Base-by-base conservation (phyloP, 345 rosid species). In the Erysimum cheiranthoides region DNA sequence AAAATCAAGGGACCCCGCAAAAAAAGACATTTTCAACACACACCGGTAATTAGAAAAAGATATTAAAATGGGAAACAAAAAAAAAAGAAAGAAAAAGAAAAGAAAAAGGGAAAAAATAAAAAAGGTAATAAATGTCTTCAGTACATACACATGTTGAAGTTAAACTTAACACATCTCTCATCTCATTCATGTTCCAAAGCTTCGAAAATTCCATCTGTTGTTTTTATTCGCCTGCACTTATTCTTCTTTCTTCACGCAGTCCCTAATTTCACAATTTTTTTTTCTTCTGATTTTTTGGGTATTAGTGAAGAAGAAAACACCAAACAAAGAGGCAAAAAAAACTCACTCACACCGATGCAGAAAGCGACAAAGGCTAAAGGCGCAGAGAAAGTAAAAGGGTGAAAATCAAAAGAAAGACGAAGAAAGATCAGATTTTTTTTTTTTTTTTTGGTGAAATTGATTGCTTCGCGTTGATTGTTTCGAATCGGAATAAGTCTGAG, bases 301-400 rank as follows among this genome's bases (percentile, higher is more conserved):
- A 70, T 70, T 63, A 70, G 8, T 53, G 42, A 45, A 18, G 62
- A 54, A 52, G 58, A 60, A 58, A 70, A 70, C 45, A 64, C 53
- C 71, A 74, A 74, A 79, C 68, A 68, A 79, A 68, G 75, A 73
- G 79, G 72, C 70, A 57, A 12, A 30, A n/a, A 34, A 36, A 47
- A 59, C 56, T 72, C 64, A 73, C 66, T 70, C 58, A 75, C 66
- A 49, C 47, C 74, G 42, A 61, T 63, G 73, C 77, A 62, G 57
- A 83, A 78, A 65, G 76, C 70, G 73, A 74, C 75, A 73, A 61
- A 72, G 74, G 59, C 38, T 70, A 79, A 63, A 59, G 71, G 14
- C 35, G 50, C 39, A 49, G 61, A 72, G 68, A 52, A 68, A 79
- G 74, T 61, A 68, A 73, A 73, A 67, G 78, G 7, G 2, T 66